Evolutionary conservation across 371 early-diverging fungal genomes (phyloP).

Genomic region (Apophysomyces sp.): DNA sequence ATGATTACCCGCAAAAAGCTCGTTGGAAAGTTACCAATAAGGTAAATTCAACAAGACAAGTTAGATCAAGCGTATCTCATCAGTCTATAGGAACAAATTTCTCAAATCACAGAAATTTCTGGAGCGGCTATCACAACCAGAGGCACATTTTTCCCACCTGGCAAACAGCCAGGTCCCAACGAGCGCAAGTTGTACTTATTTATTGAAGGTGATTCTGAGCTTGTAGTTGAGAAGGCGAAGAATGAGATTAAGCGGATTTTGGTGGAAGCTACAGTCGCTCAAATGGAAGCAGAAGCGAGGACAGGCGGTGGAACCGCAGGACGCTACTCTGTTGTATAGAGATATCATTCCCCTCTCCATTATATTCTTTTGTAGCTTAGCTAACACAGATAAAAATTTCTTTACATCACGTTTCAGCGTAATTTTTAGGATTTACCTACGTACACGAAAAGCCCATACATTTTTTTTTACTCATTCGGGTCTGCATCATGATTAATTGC

Average conservation of each 20-base stretch:
- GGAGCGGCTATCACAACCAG: constrained; percentile 95
- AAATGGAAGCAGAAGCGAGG: constrained; percentile 71
- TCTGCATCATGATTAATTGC: too few species aligned
- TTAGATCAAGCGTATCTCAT: constrained; percentile 1
- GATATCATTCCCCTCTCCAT: constrained; percentile 2
- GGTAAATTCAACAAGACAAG: constrained; percentile 34
- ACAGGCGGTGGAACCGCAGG: constrained; percentile 43
- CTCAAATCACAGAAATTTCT: constrained; percentile 86
- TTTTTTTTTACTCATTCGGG: too few species aligned
- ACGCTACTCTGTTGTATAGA: constrained; percentile 49
- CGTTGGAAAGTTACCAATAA: constrained; percentile 95
- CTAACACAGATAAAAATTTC: background rate
- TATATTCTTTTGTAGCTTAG: background rate
- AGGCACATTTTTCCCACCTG: constrained; percentile 85
- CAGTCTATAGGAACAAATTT: constrained; percentile 73
- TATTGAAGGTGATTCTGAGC: constrained; percentile 92
- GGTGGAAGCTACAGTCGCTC: constrained; percentile 78
- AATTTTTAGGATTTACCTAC: too few species aligned
- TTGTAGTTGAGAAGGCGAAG: constrained; percentile 89
- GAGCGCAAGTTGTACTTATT: constrained; percentile 94
- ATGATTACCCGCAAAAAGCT: constrained; percentile 97
- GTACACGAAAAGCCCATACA: too few species aligned
- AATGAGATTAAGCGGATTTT: constrained; percentile 90
- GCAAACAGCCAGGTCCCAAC: constrained; percentile 70
- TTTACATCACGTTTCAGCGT: background rate